Percentiles rank a stretch among this genome's conserved stretches.
Conservation (phyloP, 2,329 filamentous ascomycete species). For the Paecilomyces niveus region DNA sequence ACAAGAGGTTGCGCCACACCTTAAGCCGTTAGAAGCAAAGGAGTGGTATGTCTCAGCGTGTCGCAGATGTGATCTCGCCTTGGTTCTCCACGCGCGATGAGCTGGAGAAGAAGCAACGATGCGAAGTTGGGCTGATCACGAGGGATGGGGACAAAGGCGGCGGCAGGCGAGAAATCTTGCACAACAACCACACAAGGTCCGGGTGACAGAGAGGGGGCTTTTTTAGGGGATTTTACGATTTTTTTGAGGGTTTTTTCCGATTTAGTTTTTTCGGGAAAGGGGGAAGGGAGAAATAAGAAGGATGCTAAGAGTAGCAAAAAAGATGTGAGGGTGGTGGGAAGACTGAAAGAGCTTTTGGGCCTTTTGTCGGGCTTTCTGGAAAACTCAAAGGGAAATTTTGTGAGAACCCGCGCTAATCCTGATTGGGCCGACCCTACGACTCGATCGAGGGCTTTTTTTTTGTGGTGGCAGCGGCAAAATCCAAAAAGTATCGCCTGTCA, state of each 20-base stretch:
- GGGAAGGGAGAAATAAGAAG: conserved; percentile 15
- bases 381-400: conserved; percentile 26
- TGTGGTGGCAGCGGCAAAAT: not conserved
- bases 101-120: conserved; percentile 1
- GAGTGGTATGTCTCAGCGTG: conserved; percentile 1
- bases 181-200: conserved; percentile 25
- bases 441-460: not conserved
- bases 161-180: conserved; percentile 3
- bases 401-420: conserved; percentile 6
- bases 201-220: conserved; percentile 10
- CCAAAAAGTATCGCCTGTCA: not conserved
- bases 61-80: not conserved
- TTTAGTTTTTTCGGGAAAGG: conserved; percentile 21
- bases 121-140: conserved; percentile 9
- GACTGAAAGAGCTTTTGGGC: conserved; percentile 9
- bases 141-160: conserved; percentile 4
- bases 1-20: not conserved
- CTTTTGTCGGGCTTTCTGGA: conserved; percentile 16
- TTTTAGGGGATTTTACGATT: conserved; percentile 34
- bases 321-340: conserved; percentile 6
- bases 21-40: not conserved
- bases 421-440: conserved; percentile 1
- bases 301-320: conserved; percentile 13
- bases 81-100: not conserved
- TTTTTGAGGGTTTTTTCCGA: conserved; percentile 31